Base-by-base conservation (phyloP, 139 green algal species). In the Chlorella sp. region DNA sequence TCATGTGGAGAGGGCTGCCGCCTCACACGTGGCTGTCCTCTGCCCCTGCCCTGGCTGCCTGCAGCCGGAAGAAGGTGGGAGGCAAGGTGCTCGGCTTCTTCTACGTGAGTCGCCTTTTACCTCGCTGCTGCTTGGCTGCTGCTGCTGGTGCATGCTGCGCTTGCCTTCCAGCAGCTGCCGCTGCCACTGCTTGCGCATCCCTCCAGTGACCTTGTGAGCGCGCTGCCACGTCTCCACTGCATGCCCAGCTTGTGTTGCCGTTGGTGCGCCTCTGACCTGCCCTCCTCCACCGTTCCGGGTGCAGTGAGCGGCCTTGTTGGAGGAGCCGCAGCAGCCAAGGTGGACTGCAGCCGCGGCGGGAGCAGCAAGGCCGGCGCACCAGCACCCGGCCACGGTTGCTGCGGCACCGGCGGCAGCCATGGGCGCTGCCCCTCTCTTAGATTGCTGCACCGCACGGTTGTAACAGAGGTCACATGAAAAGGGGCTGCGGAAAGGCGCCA, bases 1-100 rank as follows among this genome's bases (percentile, higher is more conserved):
- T 4, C 56, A 65, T 65, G 56, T 16, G n/a, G n/a, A n/a, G 9
- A 65, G 56, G 6, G 9, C 56, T 65, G 56, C 13, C 56, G 22
- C 56, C 9, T 65, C 22, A 65, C 13, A 32, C 30, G 20, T 22
- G 28, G 32, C 32, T 38, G 64, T 16, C 32, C 64, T 16, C 34
- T n/a, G 6, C 9, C 46, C 46, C 43, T 46, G 5, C 26, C 40
- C 19, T 14, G 30, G 5, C 26, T 28, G 40, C 3, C 30, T 38
- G 79, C 79, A 84, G 79, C 48, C 89, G 96, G 64, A 99, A 99
- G 93, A 97, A 98, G 77, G 88, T 99, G 24, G 97, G 97, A 90
- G 97, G 88, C 83, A 92, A 92, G 86, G 73, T 97, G 70, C 88
- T 97, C 73, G 95, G 94, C 84, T 98, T 97, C 92, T 98, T 97